Percentiles rank a stretch among this genome's conserved stretches.
phyloP scores from a whole-genome alignment of 169 alveolate genomes.

The Theileria orientalis region DNA sequence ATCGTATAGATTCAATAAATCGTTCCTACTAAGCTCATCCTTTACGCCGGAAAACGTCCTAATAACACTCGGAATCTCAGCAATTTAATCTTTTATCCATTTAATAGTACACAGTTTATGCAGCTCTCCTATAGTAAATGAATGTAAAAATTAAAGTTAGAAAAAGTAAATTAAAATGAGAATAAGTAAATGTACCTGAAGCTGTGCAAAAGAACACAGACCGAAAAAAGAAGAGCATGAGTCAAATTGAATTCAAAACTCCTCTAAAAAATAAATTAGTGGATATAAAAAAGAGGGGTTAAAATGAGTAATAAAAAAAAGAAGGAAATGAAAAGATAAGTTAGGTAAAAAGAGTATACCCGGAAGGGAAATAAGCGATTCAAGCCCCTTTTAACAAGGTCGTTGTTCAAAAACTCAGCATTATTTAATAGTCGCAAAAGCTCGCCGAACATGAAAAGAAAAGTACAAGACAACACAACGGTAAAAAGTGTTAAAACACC shows the following conservation, averaged over 20 bases:
- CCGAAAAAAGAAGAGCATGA: conserved; percentile 10
- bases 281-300: too few species aligned
- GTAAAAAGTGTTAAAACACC: conserved; percentile 44
- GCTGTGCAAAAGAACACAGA: conserved; percentile 1
- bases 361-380: conserved; percentile 56
- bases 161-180: conserved; percentile 1
- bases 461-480: conserved; percentile 39
- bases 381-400: conserved; percentile 22
- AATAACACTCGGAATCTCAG: conserved; percentile 52
- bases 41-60: conserved; percentile 66
- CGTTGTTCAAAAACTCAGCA: conserved; percentile 13
- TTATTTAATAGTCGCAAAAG: conserved; percentile 28
- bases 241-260: conserved; percentile 22
- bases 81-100: conserved; percentile 16
- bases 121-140: conserved; percentile 11
- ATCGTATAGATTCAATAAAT: conserved; percentile 29
- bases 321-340: neutral
- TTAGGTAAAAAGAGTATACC: conserved; percentile 9
- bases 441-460: conserved; percentile 65
- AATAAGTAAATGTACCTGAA: conserved; percentile 4
- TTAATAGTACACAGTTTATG: neutral
- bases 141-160: conserved; percentile 8
- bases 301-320: too few species aligned
- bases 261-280: neutral
- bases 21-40: conserved; percentile 11